phyloP scores from a whole-genome alignment of 495 filamentous ascomycete species.

The Xylaria cubensis region DNA sequence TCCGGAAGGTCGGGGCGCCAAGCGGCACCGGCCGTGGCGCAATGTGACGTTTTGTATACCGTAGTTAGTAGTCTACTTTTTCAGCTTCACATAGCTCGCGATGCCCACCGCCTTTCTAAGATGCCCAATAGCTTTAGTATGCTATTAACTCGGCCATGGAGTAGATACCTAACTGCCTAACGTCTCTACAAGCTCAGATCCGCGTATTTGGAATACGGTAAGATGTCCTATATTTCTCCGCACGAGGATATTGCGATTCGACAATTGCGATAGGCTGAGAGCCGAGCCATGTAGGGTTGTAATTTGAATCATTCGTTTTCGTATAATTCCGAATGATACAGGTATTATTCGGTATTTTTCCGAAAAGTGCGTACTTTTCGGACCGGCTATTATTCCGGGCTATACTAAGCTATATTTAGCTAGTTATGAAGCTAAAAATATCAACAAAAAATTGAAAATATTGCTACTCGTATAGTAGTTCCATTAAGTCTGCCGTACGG shows the following conservation, averaged over 20 bases:
- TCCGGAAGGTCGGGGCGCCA: conserved; percentile 20
- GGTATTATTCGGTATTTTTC: no score
- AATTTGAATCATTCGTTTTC: no score
- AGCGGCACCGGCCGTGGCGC: conserved; percentile 3
- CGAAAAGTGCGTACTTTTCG: no score
- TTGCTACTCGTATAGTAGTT: no score
- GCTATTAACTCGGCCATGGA: background rate
- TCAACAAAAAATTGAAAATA: no score
- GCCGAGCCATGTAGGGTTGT: no score
- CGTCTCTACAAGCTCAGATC: background rate
- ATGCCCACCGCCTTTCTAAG: background rate
- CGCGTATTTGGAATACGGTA: background rate
- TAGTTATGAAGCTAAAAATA: no score
- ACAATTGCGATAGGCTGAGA: background rate
- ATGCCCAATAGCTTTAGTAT: background rate
- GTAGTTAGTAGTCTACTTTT: background rate
- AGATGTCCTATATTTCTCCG: background rate
- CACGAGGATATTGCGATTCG: conserved; percentile 1
- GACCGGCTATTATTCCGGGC: no score
- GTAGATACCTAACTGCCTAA: no score
- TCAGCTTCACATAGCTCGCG: background rate
- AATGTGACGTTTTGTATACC: background rate
- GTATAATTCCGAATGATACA: no score
- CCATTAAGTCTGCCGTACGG: no score
- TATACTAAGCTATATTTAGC: no score